A percentile compares a stretch with the other conserved stretches of the same genome.
These are phyloP conservation scores for Wallacemonas rigidus DNA, from an alignment of 208 protist species.

Conservation along the genomic window DNA sequence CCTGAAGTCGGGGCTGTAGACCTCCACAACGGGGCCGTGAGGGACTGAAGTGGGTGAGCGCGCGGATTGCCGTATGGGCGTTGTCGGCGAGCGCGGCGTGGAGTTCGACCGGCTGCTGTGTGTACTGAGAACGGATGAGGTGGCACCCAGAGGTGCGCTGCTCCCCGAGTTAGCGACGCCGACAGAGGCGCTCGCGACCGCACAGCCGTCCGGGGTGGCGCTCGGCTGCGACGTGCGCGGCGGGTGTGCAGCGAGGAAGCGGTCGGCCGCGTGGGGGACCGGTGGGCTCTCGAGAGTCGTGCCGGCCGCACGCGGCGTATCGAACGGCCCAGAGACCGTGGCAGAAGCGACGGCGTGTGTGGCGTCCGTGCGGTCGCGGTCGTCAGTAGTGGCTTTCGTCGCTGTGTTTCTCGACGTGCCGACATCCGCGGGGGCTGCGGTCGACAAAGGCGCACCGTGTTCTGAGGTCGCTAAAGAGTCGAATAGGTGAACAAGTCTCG, in stretches of 20 bases:
- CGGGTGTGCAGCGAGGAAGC: background rate
- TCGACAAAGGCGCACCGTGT: too few species aligned
- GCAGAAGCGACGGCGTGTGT: too few species aligned
- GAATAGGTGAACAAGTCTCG: background rate
- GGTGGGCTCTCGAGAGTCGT: background rate
- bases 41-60: background rate
- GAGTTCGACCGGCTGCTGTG: background rate
- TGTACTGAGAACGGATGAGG: background rate
- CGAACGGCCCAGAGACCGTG: too few species aligned
- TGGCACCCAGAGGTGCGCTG: background rate
- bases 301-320: background rate
- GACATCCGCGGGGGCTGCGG: too few species aligned
- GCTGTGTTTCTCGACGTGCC: too few species aligned
- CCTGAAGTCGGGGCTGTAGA: constrained; percentile 73
- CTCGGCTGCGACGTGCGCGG: too few species aligned
- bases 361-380: too few species aligned
- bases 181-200: background rate
- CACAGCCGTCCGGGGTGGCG: too few species aligned
- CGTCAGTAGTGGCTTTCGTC: too few species aligned
- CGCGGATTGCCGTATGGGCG: background rate
- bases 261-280: background rate
- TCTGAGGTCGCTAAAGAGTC: background rate
- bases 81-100: background rate
- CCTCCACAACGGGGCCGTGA: constrained; percentile 20
- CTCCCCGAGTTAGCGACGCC: background rate